phyloP scores from a whole-genome alignment of 2,329 filamentous ascomycete genomes.

The Madurella mycetomatis region DNA sequence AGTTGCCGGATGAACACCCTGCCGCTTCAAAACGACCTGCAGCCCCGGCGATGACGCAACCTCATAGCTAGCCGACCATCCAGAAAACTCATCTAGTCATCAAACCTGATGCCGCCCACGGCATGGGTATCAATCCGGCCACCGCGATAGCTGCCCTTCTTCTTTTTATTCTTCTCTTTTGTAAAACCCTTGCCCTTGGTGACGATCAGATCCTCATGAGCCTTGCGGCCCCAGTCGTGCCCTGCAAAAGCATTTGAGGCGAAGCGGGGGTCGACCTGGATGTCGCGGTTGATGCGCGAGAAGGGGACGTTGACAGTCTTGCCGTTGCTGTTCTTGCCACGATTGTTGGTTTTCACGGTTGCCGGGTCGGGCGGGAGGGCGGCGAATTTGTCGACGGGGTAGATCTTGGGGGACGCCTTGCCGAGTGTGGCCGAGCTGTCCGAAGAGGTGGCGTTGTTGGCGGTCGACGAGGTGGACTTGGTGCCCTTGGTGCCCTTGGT shows the following conservation, averaged over 20 bases:
- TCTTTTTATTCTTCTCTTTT: constrained; percentile 99
- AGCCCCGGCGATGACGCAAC: background rate
- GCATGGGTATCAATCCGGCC: constrained; percentile 78
- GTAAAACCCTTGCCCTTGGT: constrained; percentile 97
- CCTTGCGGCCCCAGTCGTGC: constrained; percentile 84
- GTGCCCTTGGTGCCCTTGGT: constrained; percentile 9
- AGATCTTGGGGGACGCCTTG: constrained; percentile 48
- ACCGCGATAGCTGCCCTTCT: constrained; percentile 83
- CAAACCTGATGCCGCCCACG: constrained; percentile 89
- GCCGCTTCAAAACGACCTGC: too few species aligned
- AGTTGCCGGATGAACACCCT: too few species aligned
- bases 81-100: constrained; percentile 55
- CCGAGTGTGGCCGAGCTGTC: constrained; percentile 47
- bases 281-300: constrained; percentile 69
- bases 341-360: constrained; percentile 35
- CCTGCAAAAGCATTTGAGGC: constrained; percentile 75
- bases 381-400: constrained; percentile 36
- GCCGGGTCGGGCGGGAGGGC: constrained; percentile 52
- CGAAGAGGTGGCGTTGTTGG: constrained; percentile 23
- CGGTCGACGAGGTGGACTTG: constrained; percentile 3
- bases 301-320: constrained; percentile 64
- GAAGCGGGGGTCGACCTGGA: constrained; percentile 63
- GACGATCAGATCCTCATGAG: constrained; percentile 81
- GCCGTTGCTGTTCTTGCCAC: constrained; percentile 40
- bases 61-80: background rate